Evolutionary conservation across 495 filamentous ascomycete genomes (phyloP), one percentile per base, ranked within the genome.

Genomic region (Thozetella sp.): DNA sequence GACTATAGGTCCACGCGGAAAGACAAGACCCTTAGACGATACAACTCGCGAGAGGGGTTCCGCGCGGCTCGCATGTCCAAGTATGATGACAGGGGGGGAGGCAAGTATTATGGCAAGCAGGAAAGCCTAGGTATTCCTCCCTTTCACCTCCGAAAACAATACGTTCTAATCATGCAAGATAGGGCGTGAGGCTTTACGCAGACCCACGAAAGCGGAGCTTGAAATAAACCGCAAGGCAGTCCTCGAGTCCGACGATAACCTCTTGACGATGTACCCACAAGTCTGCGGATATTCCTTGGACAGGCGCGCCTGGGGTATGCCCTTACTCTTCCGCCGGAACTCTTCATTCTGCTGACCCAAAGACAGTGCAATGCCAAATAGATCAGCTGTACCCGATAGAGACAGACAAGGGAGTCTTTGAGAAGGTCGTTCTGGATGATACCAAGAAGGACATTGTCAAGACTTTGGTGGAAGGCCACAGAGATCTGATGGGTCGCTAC

Each of bases 381-480:
- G 53, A 60, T 4, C 22, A 43, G 2, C 53, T 60, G 2, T 22
- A 24, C 15, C 24, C 37, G n/a, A 15, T 55, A 2, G 23, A 60
- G 20, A n/a, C 43, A 3, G 52, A 56, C 13, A 56, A 40, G 52
- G 34, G 43, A 2, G 53, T 51, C 15, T 60, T 60, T 51, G 43
- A 60, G 6, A 60, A 60, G 25, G 40, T 60, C 3, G 52, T 60
- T 10, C 45, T 60, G 19, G 58, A 60, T 20, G 58, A 60, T 40
- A 45, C 12, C 22, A 60, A 60, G 25, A 60, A 60, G 25, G 53
- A 55, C 10, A 53, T 60, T 17, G 17, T 60, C 15, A 55, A 50
- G 25, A 55, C 58, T 0, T 23, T 60, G 1, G 45, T 55, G 1
- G 58, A 55, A 22, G 22, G 52, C 11, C 40, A 56, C 40, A 50